Conservation (phyloP, 306 rosid species). For the Herpetospermum pedunculosum region DNA sequence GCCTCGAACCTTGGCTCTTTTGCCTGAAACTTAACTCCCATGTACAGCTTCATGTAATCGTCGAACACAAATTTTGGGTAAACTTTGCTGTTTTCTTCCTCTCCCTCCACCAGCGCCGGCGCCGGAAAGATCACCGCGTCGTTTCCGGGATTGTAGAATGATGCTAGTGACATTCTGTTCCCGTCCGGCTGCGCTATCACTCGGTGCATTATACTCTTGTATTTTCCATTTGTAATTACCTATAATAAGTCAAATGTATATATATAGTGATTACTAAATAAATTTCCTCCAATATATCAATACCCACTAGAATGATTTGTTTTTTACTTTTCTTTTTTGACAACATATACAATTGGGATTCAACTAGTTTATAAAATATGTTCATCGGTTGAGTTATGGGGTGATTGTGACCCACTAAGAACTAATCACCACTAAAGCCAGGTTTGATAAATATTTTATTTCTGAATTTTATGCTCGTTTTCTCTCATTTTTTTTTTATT, state of each 20-base stretch:
- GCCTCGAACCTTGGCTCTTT: constrained; percentile 95
- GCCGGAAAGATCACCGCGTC: constrained; percentile 87
- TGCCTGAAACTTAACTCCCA: constrained; percentile 79
- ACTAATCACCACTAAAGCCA: too few relatives aligned
- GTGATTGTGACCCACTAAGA: too few relatives aligned
- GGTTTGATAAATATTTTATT: too few relatives aligned
- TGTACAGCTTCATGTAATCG: constrained; percentile 90
- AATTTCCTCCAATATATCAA: too few relatives aligned
- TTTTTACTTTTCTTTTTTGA: too few relatives aligned
- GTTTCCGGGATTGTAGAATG: constrained; percentile 85
- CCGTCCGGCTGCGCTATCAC: constrained; percentile 71
- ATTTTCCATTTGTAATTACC: constrained; percentile 90
- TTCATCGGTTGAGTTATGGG: too few relatives aligned
- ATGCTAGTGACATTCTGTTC: constrained; percentile 80
- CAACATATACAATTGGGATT: too few relatives aligned
- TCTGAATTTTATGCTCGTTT: too few relatives aligned
- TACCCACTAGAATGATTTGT: too few relatives aligned
- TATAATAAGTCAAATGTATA: not conserved
- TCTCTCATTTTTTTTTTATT: too few relatives aligned
- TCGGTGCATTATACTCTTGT: constrained; percentile 80
- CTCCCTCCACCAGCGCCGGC: constrained; percentile 45
- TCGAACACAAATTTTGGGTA: constrained; percentile 91
- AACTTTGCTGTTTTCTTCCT: constrained; percentile 24
- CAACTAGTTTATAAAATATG: too few relatives aligned
- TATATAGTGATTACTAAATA: too few relatives aligned